These are phyloP conservation scores for Linum tenue DNA, from an alignment of 345 rosid species.

Conservation along the genomic window DNA sequence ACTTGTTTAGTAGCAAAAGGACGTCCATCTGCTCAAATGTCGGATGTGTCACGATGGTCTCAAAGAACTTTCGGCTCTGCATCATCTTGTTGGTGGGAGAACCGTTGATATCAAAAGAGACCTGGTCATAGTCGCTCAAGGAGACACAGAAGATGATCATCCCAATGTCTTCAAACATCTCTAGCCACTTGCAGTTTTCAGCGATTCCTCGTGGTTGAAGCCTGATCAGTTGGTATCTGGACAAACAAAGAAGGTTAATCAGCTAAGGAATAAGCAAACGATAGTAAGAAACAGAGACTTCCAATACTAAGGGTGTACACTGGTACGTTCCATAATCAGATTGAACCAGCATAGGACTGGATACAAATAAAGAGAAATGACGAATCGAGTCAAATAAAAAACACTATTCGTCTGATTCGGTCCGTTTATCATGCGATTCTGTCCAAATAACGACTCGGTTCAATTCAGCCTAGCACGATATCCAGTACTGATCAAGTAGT, in stretches of 20 bases:
- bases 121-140: slow-evolving; percentile 74
- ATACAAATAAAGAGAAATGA: too few species aligned
- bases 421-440: not conserved
- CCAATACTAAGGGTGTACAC: too few species aligned
- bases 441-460: not conserved
- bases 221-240: slow-evolving; percentile 89
- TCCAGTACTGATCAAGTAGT: too few species aligned
- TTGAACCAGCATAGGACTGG: too few species aligned
- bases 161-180: slow-evolving; percentile 97
- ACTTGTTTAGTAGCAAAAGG: slow-evolving; percentile 78
- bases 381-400: too few species aligned
- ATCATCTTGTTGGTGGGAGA: slow-evolving; percentile 60
- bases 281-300: too few species aligned
- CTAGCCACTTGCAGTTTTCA: slow-evolving; percentile 93
- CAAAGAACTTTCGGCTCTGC: slow-evolving; percentile 60
- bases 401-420: too few species aligned
- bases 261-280: too few species aligned
- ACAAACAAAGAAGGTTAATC: not conserved
- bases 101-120: slow-evolving; percentile 42
- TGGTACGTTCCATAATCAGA: too few species aligned
- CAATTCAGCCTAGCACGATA: too few species aligned
- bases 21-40: slow-evolving; percentile 84
- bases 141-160: slow-evolving; percentile 77
- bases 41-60: slow-evolving; percentile 76
- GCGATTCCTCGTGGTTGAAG: slow-evolving; percentile 79